Evolutionary conservation across 352 stramenopile species (phyloP).

Genomic region (Poterioochromonas sp.): DNA sequence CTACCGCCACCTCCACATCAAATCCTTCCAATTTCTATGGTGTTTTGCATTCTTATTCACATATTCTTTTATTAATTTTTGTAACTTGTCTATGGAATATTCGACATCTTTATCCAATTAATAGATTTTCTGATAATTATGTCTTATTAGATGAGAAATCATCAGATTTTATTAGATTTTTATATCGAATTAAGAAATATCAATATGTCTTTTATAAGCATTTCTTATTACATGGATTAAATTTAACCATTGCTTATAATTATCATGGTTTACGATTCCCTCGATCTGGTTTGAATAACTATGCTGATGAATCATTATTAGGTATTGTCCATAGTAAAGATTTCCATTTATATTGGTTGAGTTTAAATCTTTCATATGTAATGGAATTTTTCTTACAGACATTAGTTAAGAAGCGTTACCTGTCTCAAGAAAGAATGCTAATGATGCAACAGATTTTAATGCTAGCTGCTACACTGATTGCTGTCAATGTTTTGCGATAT

Average conservation of each 20-base stretch:
- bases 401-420: conserved; percentile 50
- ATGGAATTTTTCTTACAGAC: conserved; percentile 65
- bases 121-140: conserved; percentile 57
- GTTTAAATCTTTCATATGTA: conserved; percentile 55
- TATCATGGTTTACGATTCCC: no score
- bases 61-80: not conserved
- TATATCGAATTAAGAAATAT: conserved; percentile 61
- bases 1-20: not conserved
- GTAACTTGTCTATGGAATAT: conserved; percentile 51
- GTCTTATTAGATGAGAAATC: not conserved
- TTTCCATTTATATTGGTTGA: conserved; percentile 57
- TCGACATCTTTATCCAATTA: conserved; percentile 52
- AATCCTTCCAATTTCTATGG: conserved; percentile 26
- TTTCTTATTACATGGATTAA: conserved; percentile 55
- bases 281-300: no score
- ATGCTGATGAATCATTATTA: no score
- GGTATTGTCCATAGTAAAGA: not conserved
- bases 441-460: conserved; percentile 52
- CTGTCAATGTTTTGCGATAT: conserved; percentile 39
- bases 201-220: conserved; percentile 67
- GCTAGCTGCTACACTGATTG: conserved; percentile 44
- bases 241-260: conserved; percentile 50
- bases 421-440: conserved; percentile 51
- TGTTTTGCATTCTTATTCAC: conserved; percentile 1
- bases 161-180: conserved; percentile 40